A percentile compares a stretch with the other conserved stretches of the same genome.
Evolutionary conservation across 306 rosid species (phyloP).

Genomic region (Betula pendula): DNA sequence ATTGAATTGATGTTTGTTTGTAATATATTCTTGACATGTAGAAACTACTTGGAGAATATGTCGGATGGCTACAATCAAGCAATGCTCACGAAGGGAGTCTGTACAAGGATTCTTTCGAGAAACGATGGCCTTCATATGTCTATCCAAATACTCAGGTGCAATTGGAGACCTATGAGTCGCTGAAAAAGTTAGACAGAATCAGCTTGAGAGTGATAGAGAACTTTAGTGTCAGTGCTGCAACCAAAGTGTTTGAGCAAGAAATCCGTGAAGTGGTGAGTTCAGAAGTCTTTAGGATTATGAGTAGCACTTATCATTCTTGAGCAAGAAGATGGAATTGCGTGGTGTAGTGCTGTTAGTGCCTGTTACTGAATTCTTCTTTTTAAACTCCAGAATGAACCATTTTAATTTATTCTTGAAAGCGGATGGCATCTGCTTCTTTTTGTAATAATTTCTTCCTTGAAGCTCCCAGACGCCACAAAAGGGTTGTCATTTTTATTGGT

Average conservation of each 20-base stretch:
- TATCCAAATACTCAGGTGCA: conserved; percentile 46
- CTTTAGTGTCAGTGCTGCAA: conserved; percentile 70
- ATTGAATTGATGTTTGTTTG: neutral
- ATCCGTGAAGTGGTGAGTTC: conserved; percentile 74
- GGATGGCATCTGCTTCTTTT: neutral
- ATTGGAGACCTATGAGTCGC: conserved; percentile 51
- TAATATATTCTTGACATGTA: conserved; percentile 32
- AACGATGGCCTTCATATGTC: conserved; percentile 57
- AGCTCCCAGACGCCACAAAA: neutral
- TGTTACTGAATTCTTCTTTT: neutral
- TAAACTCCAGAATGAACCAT: neutral
- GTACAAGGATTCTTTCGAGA: conserved; percentile 67
- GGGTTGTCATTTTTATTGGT: neutral
- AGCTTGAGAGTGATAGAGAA: conserved; percentile 60
- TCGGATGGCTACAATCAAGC: conserved; percentile 63
- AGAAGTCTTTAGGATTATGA: conserved; percentile 15
- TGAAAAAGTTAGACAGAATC: conserved; percentile 55
- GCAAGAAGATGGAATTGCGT: neutral
- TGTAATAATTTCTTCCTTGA: neutral
- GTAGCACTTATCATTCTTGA: conserved; percentile 12
- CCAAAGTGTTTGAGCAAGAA: conserved; percentile 76
- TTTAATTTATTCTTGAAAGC: neutral
- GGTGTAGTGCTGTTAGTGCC: neutral
- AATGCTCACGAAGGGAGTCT: conserved; percentile 62
- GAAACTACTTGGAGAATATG: conserved; percentile 74